Conservation (phyloP, 2,329 filamentous ascomycete genomes). For the Phoma sp. region DNA sequence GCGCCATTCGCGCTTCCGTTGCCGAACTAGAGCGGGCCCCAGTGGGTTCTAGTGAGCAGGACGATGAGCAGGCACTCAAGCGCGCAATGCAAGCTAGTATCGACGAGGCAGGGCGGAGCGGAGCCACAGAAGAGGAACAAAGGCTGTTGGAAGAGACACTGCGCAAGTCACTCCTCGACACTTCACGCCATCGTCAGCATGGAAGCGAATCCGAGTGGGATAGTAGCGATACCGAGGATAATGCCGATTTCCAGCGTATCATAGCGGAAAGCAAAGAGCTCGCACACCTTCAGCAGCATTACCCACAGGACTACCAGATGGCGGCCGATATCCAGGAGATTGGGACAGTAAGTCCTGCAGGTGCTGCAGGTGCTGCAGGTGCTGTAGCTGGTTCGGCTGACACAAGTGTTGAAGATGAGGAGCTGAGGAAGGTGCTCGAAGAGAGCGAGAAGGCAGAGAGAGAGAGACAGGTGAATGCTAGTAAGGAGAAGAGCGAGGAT, state of each 20-base stretch:
- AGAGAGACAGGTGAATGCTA: slow-evolving; percentile 50
- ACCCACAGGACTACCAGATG: slow-evolving; percentile 26
- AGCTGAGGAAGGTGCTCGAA: slow-evolving; percentile 34
- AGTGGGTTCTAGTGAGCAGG: slow-evolving; percentile 43
- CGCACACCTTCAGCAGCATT: slow-evolving; percentile 32
- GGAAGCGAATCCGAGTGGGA: slow-evolving; percentile 39
- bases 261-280: slow-evolving; percentile 45
- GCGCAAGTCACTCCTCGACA: slow-evolving; percentile 54
- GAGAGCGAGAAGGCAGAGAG: slow-evolving; percentile 38
- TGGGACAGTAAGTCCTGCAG: slow-evolving; percentile 3
- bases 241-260: slow-evolving; percentile 46
- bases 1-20: slow-evolving; percentile 75
- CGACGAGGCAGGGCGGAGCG: slow-evolving; percentile 49
- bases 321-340: slow-evolving; percentile 13
- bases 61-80: slow-evolving; percentile 55
- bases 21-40: slow-evolving; percentile 58
- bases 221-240: slow-evolving; percentile 38
- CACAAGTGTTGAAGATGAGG: slow-evolving; percentile 24
- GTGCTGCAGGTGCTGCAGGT: slow-evolving; percentile 4
- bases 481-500: slow-evolving; percentile 64
- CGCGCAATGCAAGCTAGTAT: slow-evolving; percentile 60
- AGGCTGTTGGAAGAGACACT: slow-evolving; percentile 54
- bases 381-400: neutral
- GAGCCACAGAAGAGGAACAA: slow-evolving; percentile 45
- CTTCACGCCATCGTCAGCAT: slow-evolving; percentile 26